Evolutionary conservation across 805 yeast genomes (phyloP), one percentile per base, ranked within the genome.

Genomic region (Ogataea populi-albae): DNA sequence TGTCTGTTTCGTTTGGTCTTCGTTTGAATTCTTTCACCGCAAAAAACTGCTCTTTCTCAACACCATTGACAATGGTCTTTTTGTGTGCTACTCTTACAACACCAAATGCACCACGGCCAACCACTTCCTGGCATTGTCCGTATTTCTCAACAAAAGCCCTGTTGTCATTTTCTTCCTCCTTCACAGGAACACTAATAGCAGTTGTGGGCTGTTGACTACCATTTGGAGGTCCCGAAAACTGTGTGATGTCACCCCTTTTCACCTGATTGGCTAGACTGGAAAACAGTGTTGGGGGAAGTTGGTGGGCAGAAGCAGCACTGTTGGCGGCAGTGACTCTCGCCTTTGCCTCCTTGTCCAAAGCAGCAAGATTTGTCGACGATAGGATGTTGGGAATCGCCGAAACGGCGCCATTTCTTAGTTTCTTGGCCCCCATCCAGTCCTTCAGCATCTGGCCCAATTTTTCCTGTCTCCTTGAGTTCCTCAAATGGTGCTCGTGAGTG

Each of bases 71-170:
- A 14, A 47, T 52, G 7, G 64, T 46, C 50, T 75, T 78, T 57
- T 82, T 82, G 66, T 89, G 97, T 5, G 95, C 75, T 4, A 93
- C 77, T 42, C 96, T 71, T 15, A 91, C 98, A 30, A 87, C 86
- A 14, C 98, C 98, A 66, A 85, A 91, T 0, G 96, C 80, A 15
- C 98, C 98, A 34, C 85, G 75, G 17, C 98, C 98, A 45, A 93
- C 76, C 31, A 89, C 86, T 58, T 91, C 98, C 61, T 87, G 96
- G 59, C 98, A 91, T 34, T 84, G 74, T 27, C 98, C 98, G 59
- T 91, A 91, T 57, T 89, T 85, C 49, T 88, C 89, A 6, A 79
- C 82, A 58, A 91, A 83, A 7, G 89, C 77, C 31, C 77, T 54
- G 23, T 65, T 53, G 50, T 69, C 76, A 37, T 55, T 55, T 37